Base-by-base conservation (phyloP, 495 filamentous ascomycete genomes). In the Cryomyces minteri region DNA sequence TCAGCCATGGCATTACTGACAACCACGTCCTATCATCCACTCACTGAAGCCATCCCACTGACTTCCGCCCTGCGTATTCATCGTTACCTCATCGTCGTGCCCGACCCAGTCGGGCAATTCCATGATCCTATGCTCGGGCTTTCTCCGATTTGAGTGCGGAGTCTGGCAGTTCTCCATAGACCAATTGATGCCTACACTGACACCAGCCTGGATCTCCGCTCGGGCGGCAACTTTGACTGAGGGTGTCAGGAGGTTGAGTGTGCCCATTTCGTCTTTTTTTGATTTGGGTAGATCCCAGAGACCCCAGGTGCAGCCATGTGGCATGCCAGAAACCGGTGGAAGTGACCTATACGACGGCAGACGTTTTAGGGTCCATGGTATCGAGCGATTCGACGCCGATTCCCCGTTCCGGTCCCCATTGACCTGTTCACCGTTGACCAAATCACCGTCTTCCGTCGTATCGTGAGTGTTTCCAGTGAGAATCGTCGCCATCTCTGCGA, bases 271-370 rank as follows among this genome's bases (percentile, higher is more conserved):
- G 43, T 59, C 56, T 39, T 49, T 32, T 18, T 39, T 40, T 12
- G 43, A 43, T 28, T 46, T 42, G 18, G 18, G 18, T 39, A 41
- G 38, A 43, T 49, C 40, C 30, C 33, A 48, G 29, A 48, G 6
- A n/a, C 46, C 46, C 46, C 46, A 48, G 29, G 37, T 38, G 52
- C 71, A 78, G 12, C 76, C 77, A 54, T 76, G 68, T 1, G 74
- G 75, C 65, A 73, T 71, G 10, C 67, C 74, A 30, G 71, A 49
- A 6, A 81, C 75, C 39, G 59, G 56, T 4, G 78, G 76, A 1
- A 80, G 66, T 2, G 18, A 25, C 18, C 18, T 25, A 25, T 25
- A 25, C 18, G 18, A 25, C 18, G 18, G 18, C 18, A 25, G 18
- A 25, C 18, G 18, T 25, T 25, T 25, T 2, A 25, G 2, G 18